A percentile compares a stretch with the other conserved stretches of the same genome.
Conservation (phyloP, 2,329 filamentous ascomycete genomes). For the Ambrosiella cleistominuta region DNA sequence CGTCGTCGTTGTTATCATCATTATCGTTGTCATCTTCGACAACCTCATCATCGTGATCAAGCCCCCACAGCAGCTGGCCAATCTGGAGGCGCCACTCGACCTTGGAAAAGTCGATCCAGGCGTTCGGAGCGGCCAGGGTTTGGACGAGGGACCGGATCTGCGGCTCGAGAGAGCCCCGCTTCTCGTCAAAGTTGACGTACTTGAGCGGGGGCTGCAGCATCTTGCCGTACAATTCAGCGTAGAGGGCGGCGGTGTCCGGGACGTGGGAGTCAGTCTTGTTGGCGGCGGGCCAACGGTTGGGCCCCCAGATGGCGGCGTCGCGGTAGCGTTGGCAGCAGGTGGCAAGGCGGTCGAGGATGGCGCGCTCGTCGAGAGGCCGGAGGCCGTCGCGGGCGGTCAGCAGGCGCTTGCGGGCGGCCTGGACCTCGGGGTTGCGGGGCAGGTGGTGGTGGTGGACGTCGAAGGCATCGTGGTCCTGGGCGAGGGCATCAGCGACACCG, state of each 20-base stretch:
- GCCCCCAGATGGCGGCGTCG: conserved; percentile 29
- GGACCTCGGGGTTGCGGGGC: conserved; percentile 34
- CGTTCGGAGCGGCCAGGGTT: conserved; percentile 44
- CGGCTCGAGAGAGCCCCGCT: conserved; percentile 43
- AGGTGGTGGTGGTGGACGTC: conserved; percentile 28
- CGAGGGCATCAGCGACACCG: conserved; percentile 43
- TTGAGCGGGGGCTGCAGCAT: conserved; percentile 39
- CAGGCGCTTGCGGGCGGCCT: conserved; percentile 40
- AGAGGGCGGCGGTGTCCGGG: conserved; percentile 29
- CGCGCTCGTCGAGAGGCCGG: conserved; percentile 37
- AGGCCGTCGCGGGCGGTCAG: conserved; percentile 35
- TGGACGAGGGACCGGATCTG: conserved; percentile 53
- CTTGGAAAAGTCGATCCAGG: conserved; percentile 59
- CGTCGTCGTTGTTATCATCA: conserved; percentile 16
- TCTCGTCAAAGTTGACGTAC: conserved; percentile 37
- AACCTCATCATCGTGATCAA: conserved; percentile 32
- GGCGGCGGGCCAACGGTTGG: conserved; percentile 23
- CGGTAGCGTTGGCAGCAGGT: conserved; percentile 38
- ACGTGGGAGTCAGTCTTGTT: conserved; percentile 3
- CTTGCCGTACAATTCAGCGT: conserved; percentile 43
- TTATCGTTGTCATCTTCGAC: conserved; percentile 33
- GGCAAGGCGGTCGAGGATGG: conserved; percentile 40
- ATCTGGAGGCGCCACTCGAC: conserved; percentile 60
- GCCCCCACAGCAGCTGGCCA: conserved; percentile 54
- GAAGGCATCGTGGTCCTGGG: conserved; percentile 44